A percentile compares a stretch with the other conserved stretches of the same genome.
phyloP scores from a whole-genome alignment of 2,329 filamentous ascomycete genomes.

The Rhinocladiella similis region DNA sequence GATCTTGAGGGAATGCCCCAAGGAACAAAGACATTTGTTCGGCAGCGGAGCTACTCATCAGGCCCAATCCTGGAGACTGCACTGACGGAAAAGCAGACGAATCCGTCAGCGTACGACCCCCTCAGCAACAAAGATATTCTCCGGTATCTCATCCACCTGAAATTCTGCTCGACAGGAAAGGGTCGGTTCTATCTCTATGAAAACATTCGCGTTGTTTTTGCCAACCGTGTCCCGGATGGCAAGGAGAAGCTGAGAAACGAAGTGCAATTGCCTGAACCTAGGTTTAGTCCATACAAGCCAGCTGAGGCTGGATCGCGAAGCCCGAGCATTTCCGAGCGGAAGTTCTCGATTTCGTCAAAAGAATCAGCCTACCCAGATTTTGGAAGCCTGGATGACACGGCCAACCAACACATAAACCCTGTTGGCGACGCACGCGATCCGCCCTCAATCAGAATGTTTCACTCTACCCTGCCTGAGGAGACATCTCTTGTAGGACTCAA shows the following conservation, averaged over 20 bases:
- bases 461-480: not conserved
- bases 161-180: conserved; percentile 84
- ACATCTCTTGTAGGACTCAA: not conserved
- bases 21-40: conserved; percentile 92
- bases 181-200: conserved; percentile 90
- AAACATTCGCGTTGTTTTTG: conserved; percentile 90
- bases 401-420: not conserved
- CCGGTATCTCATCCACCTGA: conserved; percentile 86
- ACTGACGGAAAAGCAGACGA: conserved; percentile 53
- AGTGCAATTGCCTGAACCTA: conserved; percentile 82
- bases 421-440: not conserved
- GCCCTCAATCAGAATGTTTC: not conserved
- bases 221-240: conserved; percentile 91
- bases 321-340: conserved; percentile 60
- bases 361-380: conserved; percentile 7
- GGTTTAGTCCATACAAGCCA: conserved; percentile 79
- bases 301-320: conserved; percentile 50
- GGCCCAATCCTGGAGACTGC: conserved; percentile 79
- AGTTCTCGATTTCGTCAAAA: conserved; percentile 52
- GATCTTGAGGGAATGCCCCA: conserved; percentile 89
- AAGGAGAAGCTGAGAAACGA: conserved; percentile 92
- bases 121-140: conserved; percentile 65
- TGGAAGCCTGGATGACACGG: conserved; percentile 16
- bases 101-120: conserved; percentile 49
- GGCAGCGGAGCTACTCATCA: conserved; percentile 88